phyloP scores from a whole-genome alignment of 805 yeast genomes.

The Lipomyces orientalis region DNA sequence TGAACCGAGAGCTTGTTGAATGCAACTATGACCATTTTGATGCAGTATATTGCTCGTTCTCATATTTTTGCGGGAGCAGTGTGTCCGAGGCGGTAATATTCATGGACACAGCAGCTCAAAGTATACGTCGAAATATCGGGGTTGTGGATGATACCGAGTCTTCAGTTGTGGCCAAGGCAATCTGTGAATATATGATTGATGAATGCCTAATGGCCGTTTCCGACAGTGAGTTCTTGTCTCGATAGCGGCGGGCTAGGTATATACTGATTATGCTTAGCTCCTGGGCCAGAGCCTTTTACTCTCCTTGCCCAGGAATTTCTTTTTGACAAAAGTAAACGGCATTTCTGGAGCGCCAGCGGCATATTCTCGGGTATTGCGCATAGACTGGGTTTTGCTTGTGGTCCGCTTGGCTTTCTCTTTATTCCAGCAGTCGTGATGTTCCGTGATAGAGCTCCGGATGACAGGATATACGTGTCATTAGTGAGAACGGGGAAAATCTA shows the following conservation, averaged over 20 bases:
- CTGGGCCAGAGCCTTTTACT: neutral
- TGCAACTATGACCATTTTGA: constrained; percentile 9
- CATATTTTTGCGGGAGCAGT: constrained; percentile 16
- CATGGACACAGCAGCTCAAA: constrained; percentile 21
- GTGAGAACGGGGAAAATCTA: neutral
- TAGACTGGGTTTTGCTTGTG: constrained; percentile 19
- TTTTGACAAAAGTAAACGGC: constrained; percentile 13
- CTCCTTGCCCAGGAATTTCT: constrained; percentile 8
- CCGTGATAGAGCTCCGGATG: neutral
- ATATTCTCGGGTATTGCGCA: constrained; percentile 27
- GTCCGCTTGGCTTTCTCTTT: constrained; percentile 4
- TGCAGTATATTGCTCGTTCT: constrained; percentile 14
- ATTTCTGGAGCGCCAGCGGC: constrained; percentile 22
- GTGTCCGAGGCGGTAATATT: constrained; percentile 6
- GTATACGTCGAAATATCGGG: neutral
- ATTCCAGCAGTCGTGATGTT: constrained; percentile 9
- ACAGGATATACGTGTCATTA: constrained; percentile 1
- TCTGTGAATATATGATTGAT: constrained; percentile 6
- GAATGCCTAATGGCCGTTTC: neutral
- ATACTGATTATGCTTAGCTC: neutral
- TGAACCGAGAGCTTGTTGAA: neutral
- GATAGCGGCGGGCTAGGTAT: neutral
- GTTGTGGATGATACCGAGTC: neutral
- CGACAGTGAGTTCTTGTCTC: neutral
- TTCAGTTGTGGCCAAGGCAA: constrained; percentile 1